Evolutionary conservation across 352 stramenopile genomes (phyloP), one percentile per base, ranked within the genome.

Genomic region (Phytophthora palmivora): DNA sequence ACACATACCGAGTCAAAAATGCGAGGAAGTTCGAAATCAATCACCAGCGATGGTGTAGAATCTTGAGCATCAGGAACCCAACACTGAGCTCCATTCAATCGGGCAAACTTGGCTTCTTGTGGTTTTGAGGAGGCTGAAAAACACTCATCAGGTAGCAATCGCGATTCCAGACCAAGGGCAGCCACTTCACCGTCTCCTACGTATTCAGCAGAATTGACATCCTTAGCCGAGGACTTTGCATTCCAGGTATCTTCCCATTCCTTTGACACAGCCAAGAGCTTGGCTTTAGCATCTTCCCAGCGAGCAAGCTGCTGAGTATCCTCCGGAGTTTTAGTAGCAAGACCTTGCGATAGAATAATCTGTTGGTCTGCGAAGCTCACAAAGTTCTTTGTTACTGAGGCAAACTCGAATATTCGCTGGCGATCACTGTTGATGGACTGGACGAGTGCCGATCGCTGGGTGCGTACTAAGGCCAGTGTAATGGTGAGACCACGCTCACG

Each of bases 401-500:
- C 32, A 16, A 89, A 79, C 33, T 88, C 73, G 24, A 94, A 91
- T 4, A 94, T 88, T 18, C 79, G 74, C 37, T 89, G 74, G 4
- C 82, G 80, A 44, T 95, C 85, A 1, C 55, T 61, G 44, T 84
- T 80, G 28, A 95, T 78, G 3, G 77, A 76, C 11, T 68, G 62
- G 8, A 94, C 67, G 0, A 92, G 66, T 12, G 64, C 59, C 2
- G 73, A 50, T 5, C 84, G 83, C 46, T 94, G 84, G 2, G 50
- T 67, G 12, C 88, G 78, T 15, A 95, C 74, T 39, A 95, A 77
- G 0, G 80, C 59, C 6, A 92, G 61, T 0, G 82, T 93, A 62
- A 95, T 94, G 0, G 72, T 68, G 21, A 95, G 55, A 0, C 84
- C 87, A 26, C 92, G 92, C n/a, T 92, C 84, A 4, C 82, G 82